Evolutionary conservation across 345 rosid species (phyloP).

Genomic region (Gossypium bickii): DNA sequence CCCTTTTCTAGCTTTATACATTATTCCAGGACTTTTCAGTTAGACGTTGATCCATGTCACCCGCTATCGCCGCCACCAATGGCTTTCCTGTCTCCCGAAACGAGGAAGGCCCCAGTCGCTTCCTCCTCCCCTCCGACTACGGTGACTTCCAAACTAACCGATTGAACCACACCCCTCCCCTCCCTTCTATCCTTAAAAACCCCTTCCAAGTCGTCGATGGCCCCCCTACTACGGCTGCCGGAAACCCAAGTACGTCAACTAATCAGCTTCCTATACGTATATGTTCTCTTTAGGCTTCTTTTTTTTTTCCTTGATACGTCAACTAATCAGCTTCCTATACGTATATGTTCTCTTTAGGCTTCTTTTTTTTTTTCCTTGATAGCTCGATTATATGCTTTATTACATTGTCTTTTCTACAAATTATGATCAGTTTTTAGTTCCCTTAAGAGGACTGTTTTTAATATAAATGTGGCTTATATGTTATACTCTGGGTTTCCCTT

Average conservation of each 20-base stretch:
- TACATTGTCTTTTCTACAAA: not conserved
- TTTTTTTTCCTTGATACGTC: not conserved
- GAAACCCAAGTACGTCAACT: constrained; percentile 57
- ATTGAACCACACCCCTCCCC: constrained; percentile 61
- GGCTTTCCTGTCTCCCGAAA: not conserved
- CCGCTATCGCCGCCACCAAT: constrained; percentile 28
- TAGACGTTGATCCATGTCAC: constrained; percentile 27
- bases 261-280: not conserved
- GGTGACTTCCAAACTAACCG: constrained; percentile 78
- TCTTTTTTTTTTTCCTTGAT: no score
- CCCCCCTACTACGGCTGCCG: constrained; percentile 83
- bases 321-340: not conserved
- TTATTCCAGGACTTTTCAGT: constrained; percentile 3
- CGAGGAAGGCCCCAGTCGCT: constrained; percentile 35
- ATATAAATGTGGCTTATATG: not conserved
- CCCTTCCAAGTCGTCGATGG: constrained; percentile 73
- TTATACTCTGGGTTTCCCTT: not conserved
- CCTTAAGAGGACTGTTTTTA: not conserved
- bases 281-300: not conserved
- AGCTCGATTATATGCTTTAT: no score
- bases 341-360: not conserved
- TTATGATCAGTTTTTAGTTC: not conserved
- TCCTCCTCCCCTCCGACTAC: constrained; percentile 57
- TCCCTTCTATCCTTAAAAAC: constrained; percentile 63
- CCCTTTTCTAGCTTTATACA: constrained; percentile 24